These are phyloP conservation scores for Nemania sp. DNA, from an alignment of 2,329 filamentous ascomycete genomes.

Conservation along the genomic window DNA sequence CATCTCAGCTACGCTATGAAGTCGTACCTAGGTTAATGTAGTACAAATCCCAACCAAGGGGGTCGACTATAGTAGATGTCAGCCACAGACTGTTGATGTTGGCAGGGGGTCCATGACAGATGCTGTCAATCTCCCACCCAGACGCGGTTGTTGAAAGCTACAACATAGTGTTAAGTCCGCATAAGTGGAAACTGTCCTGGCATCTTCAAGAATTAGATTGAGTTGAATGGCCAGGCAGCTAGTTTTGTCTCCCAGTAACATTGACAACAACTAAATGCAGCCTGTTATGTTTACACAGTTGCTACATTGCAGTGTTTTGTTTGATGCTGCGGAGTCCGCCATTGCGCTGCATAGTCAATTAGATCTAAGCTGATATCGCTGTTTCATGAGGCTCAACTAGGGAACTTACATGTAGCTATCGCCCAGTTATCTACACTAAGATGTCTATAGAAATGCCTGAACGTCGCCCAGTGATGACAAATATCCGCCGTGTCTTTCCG, in stretches of 20 bases:
- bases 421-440: not conserved
- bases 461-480: constrained; percentile 2
- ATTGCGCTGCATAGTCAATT: too few relatives aligned
- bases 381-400: not conserved
- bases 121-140: constrained; percentile 11
- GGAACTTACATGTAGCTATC: not conserved
- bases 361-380: not conserved
- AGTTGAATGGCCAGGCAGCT: too few relatives aligned
- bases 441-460: not conserved
- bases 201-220: too few relatives aligned
- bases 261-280: too few relatives aligned
- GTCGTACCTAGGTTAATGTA: too few relatives aligned
- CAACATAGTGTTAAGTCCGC: not conserved
- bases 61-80: too few relatives aligned
- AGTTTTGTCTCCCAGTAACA: too few relatives aligned
- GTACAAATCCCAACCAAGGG: not conserved
- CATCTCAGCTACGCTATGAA: constrained; percentile 3
- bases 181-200: too few relatives aligned
- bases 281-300: too few relatives aligned
- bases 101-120: constrained; percentile 26
- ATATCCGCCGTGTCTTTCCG: not conserved
- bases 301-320: too few relatives aligned
- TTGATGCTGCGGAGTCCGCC: too few relatives aligned
- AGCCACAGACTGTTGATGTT: not conserved
- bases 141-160: not conserved